phyloP scores from a whole-genome alignment of 257 asterid species.

The Lycium ferocissimum region DNA sequence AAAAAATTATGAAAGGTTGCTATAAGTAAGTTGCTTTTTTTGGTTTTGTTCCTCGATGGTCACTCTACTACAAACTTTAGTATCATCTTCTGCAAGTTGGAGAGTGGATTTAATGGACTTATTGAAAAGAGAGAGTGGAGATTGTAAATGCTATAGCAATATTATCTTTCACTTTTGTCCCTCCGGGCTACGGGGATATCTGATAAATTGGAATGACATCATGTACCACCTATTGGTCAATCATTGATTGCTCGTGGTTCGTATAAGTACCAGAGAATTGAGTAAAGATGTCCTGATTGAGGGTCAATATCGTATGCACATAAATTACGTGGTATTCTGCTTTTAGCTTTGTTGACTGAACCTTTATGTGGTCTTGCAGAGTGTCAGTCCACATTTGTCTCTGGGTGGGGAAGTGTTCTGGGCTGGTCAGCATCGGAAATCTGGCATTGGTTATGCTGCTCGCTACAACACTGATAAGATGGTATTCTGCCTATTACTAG shows the following conservation, averaged over 20 bases:
- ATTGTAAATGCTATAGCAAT: conserved; percentile 11
- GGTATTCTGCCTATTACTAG: conserved; percentile 50
- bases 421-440: conserved; percentile 97
- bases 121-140: not conserved
- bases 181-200: not conserved
- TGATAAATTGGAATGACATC: not conserved
- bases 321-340: not conserved
- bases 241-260: conserved; percentile 26
- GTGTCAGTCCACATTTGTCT: conserved; percentile 73
- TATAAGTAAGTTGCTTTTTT: not conserved
- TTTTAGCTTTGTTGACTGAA: conserved; percentile 12
- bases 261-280: not conserved
- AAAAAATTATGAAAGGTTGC: not conserved
- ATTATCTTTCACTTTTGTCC: not conserved
- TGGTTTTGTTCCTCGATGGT: not conserved
- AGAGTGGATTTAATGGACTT: not conserved
- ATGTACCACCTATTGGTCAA: conserved; percentile 18
- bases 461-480: conserved; percentile 93
- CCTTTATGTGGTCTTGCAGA: conserved; percentile 56
- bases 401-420: conserved; percentile 96
- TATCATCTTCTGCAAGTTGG: not conserved
- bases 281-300: conserved; percentile 11
- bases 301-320: not conserved
- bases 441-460: conserved; percentile 91
- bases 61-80: not conserved